phyloP scores from a whole-genome alignment of 2,329 filamentous ascomycete genomes.

The Fusarium avenaceum region DNA sequence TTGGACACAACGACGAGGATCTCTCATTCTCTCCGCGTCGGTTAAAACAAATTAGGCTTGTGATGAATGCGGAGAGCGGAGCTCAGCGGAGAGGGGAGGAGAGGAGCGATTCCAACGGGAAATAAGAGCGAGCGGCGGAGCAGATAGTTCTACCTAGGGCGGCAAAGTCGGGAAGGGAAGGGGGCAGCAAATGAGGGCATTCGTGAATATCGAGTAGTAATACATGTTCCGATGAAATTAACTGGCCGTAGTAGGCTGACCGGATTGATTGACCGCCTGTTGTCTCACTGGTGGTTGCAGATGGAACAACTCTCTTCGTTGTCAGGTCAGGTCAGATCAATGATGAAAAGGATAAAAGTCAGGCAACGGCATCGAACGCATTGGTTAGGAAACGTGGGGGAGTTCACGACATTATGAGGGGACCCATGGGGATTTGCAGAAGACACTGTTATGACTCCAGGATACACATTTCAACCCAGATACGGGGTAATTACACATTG shows the following conservation, averaged over 20 bases:
- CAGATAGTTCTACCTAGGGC: not conserved
- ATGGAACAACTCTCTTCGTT: not conserved
- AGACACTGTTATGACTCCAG: constrained; percentile 17
- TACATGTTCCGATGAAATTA: constrained; percentile 17
- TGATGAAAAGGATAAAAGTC: constrained; percentile 25
- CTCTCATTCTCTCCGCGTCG: constrained; percentile 33
- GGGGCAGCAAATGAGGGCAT: constrained; percentile 35
- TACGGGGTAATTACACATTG: constrained; percentile 9
- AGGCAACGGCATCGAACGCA: constrained; percentile 37
- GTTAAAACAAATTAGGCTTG: constrained; percentile 42
- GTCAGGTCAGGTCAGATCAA: constrained; percentile 22
- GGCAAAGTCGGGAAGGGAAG: constrained; percentile 7
- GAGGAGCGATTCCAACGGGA: constrained; percentile 19
- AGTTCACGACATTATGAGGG: constrained; percentile 11
- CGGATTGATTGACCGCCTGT: constrained; percentile 25
- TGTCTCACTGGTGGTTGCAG: constrained; percentile 25
- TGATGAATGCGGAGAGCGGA: constrained; percentile 43
- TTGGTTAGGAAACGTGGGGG: constrained; percentile 37
- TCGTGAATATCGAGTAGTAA: constrained; percentile 10
- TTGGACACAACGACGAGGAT: constrained; percentile 36
- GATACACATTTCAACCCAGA: constrained; percentile 4
- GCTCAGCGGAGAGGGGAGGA: constrained; percentile 34
- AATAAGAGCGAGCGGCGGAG: constrained; percentile 24
- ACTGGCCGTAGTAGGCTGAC: constrained; percentile 19
- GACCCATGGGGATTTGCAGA: constrained; percentile 25